These are phyloP conservation scores for Colletotrichum sp. DNA, from an alignment of 2,329 filamentous ascomycete species.

Conservation along the genomic window DNA sequence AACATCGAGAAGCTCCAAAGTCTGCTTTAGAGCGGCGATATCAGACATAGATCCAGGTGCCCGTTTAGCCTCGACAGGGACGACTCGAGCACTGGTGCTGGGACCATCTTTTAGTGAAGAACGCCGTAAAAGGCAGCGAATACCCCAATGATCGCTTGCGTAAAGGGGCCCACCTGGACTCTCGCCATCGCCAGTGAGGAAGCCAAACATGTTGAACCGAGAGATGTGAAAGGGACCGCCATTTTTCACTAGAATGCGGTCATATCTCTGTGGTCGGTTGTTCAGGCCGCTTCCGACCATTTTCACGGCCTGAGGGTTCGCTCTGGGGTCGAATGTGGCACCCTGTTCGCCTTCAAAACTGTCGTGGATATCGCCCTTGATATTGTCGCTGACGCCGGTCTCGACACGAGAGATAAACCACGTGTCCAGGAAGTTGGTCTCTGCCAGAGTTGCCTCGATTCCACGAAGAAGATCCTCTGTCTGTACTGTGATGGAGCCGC, in stretches of 20 bases:
- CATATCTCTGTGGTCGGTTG: constrained; percentile 68
- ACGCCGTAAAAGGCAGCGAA: constrained; percentile 47
- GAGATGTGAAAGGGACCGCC: constrained; percentile 41
- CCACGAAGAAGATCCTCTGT: constrained; percentile 46
- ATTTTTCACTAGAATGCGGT: constrained; percentile 62
- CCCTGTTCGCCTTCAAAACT: constrained; percentile 65
- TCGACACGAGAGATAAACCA: constrained; percentile 54
- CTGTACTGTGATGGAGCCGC: constrained; percentile 56
- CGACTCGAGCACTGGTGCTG: constrained; percentile 19
- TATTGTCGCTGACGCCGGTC: constrained; percentile 42
- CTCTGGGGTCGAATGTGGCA: constrained; percentile 66
- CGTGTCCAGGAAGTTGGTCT: constrained; percentile 55
- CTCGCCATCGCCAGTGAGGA: constrained; percentile 31
- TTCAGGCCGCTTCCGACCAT: constrained; percentile 51
- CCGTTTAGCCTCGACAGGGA: constrained; percentile 36
- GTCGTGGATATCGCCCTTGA: constrained; percentile 32
- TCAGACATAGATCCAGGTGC: constrained; percentile 35
- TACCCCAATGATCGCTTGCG: constrained; percentile 65
- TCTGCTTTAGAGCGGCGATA: constrained; percentile 38
- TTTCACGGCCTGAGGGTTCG: constrained; percentile 60
- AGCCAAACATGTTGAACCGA: constrained; percentile 64
- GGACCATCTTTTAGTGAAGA: background rate
- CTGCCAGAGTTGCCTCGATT: constrained; percentile 51
- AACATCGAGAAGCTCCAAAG: constrained; percentile 40
- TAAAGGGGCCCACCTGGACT: constrained; percentile 24